A percentile compares a stretch with the other conserved stretches of the same genome.
These are phyloP conservation scores for Gaultheria prostrata DNA, from an alignment of 148 eudicot species.

Conservation along the genomic window DNA sequence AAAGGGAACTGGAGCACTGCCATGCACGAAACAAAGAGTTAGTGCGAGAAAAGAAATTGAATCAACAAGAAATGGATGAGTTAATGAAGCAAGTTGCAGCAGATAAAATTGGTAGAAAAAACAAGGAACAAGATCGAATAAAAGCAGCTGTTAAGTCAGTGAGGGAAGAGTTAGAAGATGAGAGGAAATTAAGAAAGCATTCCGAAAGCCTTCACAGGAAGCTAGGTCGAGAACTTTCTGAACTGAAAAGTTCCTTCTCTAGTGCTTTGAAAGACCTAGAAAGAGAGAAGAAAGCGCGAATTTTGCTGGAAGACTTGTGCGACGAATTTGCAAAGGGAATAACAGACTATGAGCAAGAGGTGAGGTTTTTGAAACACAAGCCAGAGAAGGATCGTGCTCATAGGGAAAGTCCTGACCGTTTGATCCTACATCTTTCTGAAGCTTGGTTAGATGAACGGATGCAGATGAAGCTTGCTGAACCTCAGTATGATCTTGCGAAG, in stretches of 20 bases:
- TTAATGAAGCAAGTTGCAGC: conserved; percentile 48
- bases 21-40: conserved; percentile 47
- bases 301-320: conserved; percentile 68
- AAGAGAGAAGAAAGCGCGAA: conserved; percentile 64
- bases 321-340: conserved; percentile 85
- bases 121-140: conserved; percentile 49
- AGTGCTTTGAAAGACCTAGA: conserved; percentile 58
- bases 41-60: conserved; percentile 61
- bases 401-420: conserved; percentile 49
- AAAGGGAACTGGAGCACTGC: conserved; percentile 53
- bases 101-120: conserved; percentile 34
- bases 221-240: conserved; percentile 64
- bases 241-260: conserved; percentile 49
- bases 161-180: conserved; percentile 64
- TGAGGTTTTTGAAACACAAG: conserved; percentile 49
- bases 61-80: conserved; percentile 48
- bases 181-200: conserved; percentile 59
- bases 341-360: conserved; percentile 69
- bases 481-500: conserved; percentile 28
- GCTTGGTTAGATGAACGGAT: conserved; percentile 89
- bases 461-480: conserved; percentile 54
- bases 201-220: conserved; percentile 69
- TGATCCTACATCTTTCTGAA: conserved; percentile 77
- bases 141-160: conserved; percentile 50
- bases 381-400: conserved; percentile 38